phyloP scores from a whole-genome alignment of 192 early-diverging fungal genomes.

The Podila epicladia region DNA sequence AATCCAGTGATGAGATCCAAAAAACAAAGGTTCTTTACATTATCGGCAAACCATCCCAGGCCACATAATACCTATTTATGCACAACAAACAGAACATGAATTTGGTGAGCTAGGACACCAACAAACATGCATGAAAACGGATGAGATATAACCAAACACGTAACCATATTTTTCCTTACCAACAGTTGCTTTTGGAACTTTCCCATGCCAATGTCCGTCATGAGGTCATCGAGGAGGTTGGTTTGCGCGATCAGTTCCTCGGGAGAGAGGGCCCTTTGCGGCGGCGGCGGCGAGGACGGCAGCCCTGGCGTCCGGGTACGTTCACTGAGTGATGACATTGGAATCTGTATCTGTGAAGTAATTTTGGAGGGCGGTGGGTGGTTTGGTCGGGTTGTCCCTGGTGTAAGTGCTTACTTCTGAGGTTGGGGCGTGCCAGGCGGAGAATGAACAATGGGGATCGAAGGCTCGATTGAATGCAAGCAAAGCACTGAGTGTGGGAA shows the following conservation, averaged over 20 bases:
- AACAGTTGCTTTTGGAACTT: conserved; percentile 70
- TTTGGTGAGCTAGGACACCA: not conserved
- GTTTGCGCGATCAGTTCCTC: conserved; percentile 37
- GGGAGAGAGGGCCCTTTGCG: conserved; percentile 31
- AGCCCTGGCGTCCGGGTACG: not conserved
- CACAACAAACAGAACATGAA: not conserved
- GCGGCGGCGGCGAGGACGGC: not conserved
- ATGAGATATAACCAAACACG: not conserved
- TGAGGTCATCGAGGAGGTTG: conserved; percentile 65
- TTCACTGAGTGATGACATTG: not conserved
- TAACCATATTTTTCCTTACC: conserved; percentile 34
- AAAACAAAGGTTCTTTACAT: conserved; percentile 61
- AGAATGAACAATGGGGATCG: too few relatives aligned
- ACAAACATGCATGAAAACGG: not conserved
- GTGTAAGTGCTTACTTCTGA: too few relatives aligned
- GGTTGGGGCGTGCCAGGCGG: too few relatives aligned
- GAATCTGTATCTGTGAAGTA: not conserved
- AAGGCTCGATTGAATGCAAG: too few relatives aligned
- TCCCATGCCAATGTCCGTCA: conserved; percentile 77
- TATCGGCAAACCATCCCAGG: conserved; percentile 89
- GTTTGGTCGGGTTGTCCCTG: too few relatives aligned
- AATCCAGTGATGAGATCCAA: not conserved
- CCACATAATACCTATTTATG: conserved; percentile 70
- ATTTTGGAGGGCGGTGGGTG: not conserved
- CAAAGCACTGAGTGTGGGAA: too few relatives aligned